Percentiles rank a stretch among this genome's conserved stretches.
These are phyloP conservation scores for Dentipellis sp. DNA, from an alignment of 768 basidiomycete species.

Conservation along the genomic window DNA sequence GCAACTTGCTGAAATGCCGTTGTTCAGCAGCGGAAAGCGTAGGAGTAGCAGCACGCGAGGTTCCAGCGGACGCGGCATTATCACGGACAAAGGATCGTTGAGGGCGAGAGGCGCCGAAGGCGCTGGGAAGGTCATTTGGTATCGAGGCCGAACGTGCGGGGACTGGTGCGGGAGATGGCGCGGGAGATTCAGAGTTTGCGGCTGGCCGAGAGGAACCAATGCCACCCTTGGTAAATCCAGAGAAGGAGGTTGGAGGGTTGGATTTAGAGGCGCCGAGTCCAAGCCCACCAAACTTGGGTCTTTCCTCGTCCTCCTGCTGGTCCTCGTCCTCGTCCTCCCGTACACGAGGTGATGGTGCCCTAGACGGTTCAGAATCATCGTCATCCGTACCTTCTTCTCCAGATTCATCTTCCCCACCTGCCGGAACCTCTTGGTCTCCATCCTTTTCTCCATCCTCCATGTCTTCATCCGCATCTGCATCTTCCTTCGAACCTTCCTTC, in stretches of 20 bases:
- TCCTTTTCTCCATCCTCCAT: constrained; percentile 29
- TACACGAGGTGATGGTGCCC: constrained; percentile 47
- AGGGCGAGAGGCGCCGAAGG: constrained; percentile 29
- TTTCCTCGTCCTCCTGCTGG: constrained; percentile 35
- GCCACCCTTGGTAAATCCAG: constrained; percentile 32
- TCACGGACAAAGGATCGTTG: constrained; percentile 51
- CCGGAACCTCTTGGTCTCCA: constrained; percentile 22
- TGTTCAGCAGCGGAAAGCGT: constrained; percentile 53
- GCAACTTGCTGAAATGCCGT: constrained; percentile 76
- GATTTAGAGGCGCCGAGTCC: constrained; percentile 26
- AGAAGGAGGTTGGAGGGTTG: constrained; percentile 13
- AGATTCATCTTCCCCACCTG: constrained; percentile 19
- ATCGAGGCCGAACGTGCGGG: constrained; percentile 18
- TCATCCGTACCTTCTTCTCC: constrained; percentile 28
- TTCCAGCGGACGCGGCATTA: constrained; percentile 26
- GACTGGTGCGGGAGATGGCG: constrained; percentile 34
- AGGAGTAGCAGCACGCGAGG: constrained; percentile 35
- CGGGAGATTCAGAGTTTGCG: constrained; percentile 12
- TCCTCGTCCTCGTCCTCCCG: constrained; percentile 41
- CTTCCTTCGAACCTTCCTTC: background rate
- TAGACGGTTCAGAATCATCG: constrained; percentile 42
- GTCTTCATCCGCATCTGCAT: constrained; percentile 23
- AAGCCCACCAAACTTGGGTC: constrained; percentile 38
- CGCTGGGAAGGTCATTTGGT: constrained; percentile 27
- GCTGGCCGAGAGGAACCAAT: constrained; percentile 29